Evolutionary conservation across 2,329 filamentous ascomycete genomes (phyloP), one percentile per base, ranked within the genome.

Genomic region (Emericellopsis cladophorae): DNA sequence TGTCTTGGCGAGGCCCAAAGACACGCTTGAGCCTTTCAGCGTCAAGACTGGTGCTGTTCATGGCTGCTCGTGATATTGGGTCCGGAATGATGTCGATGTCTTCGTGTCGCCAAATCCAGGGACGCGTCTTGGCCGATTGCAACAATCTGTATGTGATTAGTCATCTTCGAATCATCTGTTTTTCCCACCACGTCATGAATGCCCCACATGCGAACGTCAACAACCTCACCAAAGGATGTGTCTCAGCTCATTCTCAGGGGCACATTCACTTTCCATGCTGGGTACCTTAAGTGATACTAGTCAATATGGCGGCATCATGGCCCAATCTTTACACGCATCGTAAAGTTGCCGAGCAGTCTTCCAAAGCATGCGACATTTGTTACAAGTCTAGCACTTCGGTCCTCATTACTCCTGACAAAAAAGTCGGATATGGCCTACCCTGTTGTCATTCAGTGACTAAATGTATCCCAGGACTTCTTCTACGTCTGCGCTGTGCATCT

Each of bases 281-380:
- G 26, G 7, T 29, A 9, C 9, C 3, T 29, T 7, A 4, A 12
- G 26, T 12, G 12, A 9, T 15, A 35, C 9, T 15, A 11, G 5
- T 35, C 8, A 21, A 15, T 11, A 74, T 72, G 66, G 64, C 71
- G 2, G 48, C 51, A 2, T 49, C 53, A 3, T 76, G 90, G 44
- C 75, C 76, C 34, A 96, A 96, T 55, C 61, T 84, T 24, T 96
- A 90, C 64, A 79, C 85, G 47, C 83, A 89, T 48, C 84, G 90
- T 39, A 85, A 79, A 50, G 90, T 96, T 31, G 88, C 88, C 11
- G 87, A 94, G 24, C 74, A 78, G n/a, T 74, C 82, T 2, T 74
- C 85, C 11, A 94, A 85, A 61, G 71, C 85, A 39, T 98, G 92
- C 62, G 83, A 87, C 60, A 78, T 96, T 47, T 96, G 92, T 70